A percentile compares a stretch with the other conserved stretches of the same genome.
Evolutionary conservation across 2,329 filamentous ascomycete species (phyloP).

Genomic region (Eurotiales sp.): DNA sequence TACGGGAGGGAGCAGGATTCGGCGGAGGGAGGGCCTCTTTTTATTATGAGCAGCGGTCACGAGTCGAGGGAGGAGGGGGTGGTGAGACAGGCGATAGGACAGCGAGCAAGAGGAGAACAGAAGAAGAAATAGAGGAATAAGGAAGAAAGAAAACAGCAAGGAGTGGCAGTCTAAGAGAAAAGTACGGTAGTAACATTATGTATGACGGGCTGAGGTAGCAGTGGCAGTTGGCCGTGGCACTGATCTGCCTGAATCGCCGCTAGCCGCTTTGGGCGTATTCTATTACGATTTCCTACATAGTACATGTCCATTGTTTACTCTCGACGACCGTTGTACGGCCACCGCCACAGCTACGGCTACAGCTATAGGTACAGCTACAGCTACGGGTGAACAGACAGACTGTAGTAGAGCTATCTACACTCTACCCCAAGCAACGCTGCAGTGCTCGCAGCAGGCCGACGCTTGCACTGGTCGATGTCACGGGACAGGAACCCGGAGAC

Average conservation of each 20-base stretch:
- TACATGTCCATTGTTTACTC: too few species aligned
- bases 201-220: constrained; percentile 16
- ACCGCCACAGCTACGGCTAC: too few species aligned
- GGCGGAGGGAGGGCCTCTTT: neutral
- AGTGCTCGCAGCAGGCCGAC: too few species aligned
- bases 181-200: constrained; percentile 4
- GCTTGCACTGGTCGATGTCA: neutral
- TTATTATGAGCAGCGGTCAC: neutral
- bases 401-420: too few species aligned
- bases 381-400: too few species aligned
- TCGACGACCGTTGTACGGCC: too few species aligned
- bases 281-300: too few species aligned
- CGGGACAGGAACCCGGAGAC: neutral
- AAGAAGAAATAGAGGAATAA: neutral
- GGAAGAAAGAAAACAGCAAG: neutral
- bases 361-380: too few species aligned
- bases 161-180: too few species aligned
- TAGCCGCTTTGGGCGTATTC: neutral
- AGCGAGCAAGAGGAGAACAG: neutral
- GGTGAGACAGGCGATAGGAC: neutral
- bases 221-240: neutral
- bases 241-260: neutral
- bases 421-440: neutral
- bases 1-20: neutral
- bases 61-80: too few species aligned